Evolutionary conservation across 23 red algal genomes (phyloP).

Genomic region (Gracilaria caudata): DNA sequence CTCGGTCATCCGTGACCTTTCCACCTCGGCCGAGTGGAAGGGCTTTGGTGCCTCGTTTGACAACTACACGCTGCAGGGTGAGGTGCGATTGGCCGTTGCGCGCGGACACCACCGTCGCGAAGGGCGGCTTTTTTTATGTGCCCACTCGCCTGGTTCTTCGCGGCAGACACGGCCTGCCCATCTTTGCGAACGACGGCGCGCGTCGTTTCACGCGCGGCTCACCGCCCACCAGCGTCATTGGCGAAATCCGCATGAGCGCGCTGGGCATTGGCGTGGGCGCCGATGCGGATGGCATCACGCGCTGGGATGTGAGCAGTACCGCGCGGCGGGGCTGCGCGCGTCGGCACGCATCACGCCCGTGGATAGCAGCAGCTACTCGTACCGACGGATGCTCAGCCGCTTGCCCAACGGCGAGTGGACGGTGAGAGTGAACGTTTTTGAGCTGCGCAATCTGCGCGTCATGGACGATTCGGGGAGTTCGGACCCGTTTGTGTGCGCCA

Average conservation of each 20-base stretch:
- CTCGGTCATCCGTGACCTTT: constrained; percentile 58
- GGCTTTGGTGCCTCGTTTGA: constrained; percentile 74
- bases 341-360: constrained; percentile 62
- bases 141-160: constrained; percentile 57
- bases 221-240: too few relatives aligned
- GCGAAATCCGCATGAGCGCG: too few relatives aligned
- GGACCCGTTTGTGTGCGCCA: constrained; percentile 72
- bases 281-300: constrained; percentile 67
- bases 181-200: constrained; percentile 62
- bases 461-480: constrained; percentile 68
- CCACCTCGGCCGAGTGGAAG: constrained; percentile 49
- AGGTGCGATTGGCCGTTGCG: constrained; percentile 70
- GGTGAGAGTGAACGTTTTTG: constrained; percentile 77
- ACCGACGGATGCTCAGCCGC: constrained; percentile 74
- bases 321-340: constrained; percentile 63
- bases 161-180: constrained; percentile 57
- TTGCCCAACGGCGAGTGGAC: constrained; percentile 84
- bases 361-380: constrained; percentile 78
- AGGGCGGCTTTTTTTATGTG: constrained; percentile 68
- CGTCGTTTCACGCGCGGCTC: constrained; percentile 57
- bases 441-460: constrained; percentile 71
- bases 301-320: constrained; percentile 57
- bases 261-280: constrained; percentile 44
- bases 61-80: constrained; percentile 56
- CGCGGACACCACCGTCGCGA: constrained; percentile 69